Conservation (phyloP, 331 rosid species). For the Erythrophleum ivorense region DNA sequence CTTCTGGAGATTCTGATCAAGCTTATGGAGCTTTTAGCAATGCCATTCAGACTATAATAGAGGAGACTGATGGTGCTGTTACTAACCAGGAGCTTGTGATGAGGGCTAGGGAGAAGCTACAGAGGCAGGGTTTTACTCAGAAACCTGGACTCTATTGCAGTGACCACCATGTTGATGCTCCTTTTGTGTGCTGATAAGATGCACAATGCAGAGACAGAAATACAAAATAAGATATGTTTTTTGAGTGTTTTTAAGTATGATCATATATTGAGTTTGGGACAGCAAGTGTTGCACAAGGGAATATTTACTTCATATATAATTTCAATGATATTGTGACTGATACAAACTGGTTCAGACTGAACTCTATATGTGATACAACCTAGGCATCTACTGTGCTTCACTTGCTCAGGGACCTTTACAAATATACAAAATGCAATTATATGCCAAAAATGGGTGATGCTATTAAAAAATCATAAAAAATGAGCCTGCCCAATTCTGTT, state of each 20-base stretch:
- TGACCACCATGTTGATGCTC: constrained; percentile 56
- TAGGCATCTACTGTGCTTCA: constrained; percentile 30
- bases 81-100: constrained; percentile 64
- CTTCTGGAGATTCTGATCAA: constrained; percentile 47
- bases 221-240: not conserved
- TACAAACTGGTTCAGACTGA: constrained; percentile 44
- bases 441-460: constrained; percentile 43
- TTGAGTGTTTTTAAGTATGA: not conserved
- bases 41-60: constrained; percentile 63
- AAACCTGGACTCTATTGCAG: constrained; percentile 82
- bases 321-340: constrained; percentile 28
- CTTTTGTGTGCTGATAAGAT: constrained; percentile 60
- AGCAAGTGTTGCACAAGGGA: constrained; percentile 17
- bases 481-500: constrained; percentile 61
- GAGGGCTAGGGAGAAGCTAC: constrained; percentile 62
- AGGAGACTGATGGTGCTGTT: constrained; percentile 53
- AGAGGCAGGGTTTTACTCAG: constrained; percentile 70
- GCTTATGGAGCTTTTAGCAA: constrained; percentile 88
- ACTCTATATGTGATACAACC: constrained; percentile 34
- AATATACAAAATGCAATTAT: constrained; percentile 44
- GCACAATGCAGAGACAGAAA: not conserved
- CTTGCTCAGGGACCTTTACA: constrained; percentile 36
- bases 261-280: constrained; percentile 24
- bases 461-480: constrained; percentile 40
- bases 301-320: constrained; percentile 42